phyloP scores from a whole-genome alignment of 2,329 filamentous ascomycete genomes.

The Neocatenulostroma microsporum region DNA sequence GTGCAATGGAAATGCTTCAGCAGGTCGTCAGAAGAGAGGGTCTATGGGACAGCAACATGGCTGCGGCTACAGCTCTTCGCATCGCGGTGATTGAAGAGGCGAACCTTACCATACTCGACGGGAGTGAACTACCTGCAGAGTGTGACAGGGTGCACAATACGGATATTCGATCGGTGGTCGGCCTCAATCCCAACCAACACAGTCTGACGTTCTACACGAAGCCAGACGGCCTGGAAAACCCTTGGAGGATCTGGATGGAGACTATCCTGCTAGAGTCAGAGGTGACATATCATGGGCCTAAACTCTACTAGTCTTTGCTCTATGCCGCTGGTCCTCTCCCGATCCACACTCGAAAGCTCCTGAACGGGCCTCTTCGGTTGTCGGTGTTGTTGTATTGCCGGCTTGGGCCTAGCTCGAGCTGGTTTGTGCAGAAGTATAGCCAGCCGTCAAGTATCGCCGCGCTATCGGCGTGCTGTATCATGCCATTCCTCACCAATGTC shows the following conservation, averaged over 20 bases:
- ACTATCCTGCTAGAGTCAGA: not conserved
- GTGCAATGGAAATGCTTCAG: slow-evolving; percentile 17
- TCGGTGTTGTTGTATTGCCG: slow-evolving; percentile 36
- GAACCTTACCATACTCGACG: slow-evolving; percentile 8
- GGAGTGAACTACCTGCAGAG: slow-evolving; percentile 12
- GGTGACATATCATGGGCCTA: too few species aligned
- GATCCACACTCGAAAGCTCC: slow-evolving; percentile 31
- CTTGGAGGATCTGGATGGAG: slow-evolving; percentile 13
- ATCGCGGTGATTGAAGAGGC: slow-evolving; percentile 13
- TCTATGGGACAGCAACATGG: slow-evolving; percentile 10
- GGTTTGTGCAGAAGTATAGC: slow-evolving; percentile 39
- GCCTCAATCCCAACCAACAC: slow-evolving; percentile 6
- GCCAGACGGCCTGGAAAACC: slow-evolving; percentile 11
- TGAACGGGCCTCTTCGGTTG: slow-evolving; percentile 31
- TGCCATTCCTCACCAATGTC: slow-evolving; percentile 32
- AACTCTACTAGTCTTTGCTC: too few species aligned
- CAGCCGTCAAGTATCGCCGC: slow-evolving; percentile 36
- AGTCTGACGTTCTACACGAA: slow-evolving; percentile 11
- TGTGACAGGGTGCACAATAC: slow-evolving; percentile 11
- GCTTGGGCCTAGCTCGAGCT: slow-evolving; percentile 30
- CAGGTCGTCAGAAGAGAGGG: slow-evolving; percentile 14
- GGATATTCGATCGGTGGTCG: slow-evolving; percentile 9
- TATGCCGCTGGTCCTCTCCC: slow-evolving; percentile 32
- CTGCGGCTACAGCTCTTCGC: slow-evolving; percentile 15
- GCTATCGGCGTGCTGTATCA: slow-evolving; percentile 38